Percentiles rank a stretch among this genome's conserved stretches.
These are phyloP conservation scores for Lachnellula arida DNA, from an alignment of 2,329 filamentous ascomycete species.

Conservation along the genomic window DNA sequence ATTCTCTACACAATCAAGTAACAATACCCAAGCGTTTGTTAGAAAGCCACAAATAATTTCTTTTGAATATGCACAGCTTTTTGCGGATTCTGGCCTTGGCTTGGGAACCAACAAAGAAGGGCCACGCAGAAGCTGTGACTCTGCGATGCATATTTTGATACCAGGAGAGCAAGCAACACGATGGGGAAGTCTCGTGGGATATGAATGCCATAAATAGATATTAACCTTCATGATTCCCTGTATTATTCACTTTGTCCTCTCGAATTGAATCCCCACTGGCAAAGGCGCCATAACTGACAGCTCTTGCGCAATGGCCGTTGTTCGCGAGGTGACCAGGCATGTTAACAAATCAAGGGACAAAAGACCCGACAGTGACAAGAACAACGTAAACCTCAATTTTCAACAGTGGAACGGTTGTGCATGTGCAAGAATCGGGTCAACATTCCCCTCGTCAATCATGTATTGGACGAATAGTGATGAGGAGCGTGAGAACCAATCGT, in stretches of 20 bases:
- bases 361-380: neutral
- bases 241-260: too few species aligned
- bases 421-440: slow-evolving; percentile 6
- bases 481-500: neutral
- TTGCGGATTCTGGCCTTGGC: neutral
- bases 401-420: slow-evolving; percentile 16
- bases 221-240: too few species aligned
- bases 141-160: neutral
- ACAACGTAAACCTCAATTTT: neutral
- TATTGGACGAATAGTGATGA: slow-evolving; percentile 5
- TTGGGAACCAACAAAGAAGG: neutral
- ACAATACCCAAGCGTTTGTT: too few species aligned
- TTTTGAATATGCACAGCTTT: neutral
- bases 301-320: slow-evolving; percentile 5
- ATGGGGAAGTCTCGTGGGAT: neutral
- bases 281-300: slow-evolving; percentile 15
- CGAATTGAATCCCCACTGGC: too few species aligned
- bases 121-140: neutral
- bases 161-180: neutral
- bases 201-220: neutral
- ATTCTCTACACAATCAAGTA: too few species aligned
- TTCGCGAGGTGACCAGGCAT: neutral
- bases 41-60: too few species aligned
- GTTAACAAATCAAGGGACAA: neutral
- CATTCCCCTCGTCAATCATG: slow-evolving; percentile 1